Evolutionary conservation across 2,329 filamentous ascomycete genomes (phyloP), one percentile per base, ranked within the genome.

Genomic region (Trichoderma koningii): DNA sequence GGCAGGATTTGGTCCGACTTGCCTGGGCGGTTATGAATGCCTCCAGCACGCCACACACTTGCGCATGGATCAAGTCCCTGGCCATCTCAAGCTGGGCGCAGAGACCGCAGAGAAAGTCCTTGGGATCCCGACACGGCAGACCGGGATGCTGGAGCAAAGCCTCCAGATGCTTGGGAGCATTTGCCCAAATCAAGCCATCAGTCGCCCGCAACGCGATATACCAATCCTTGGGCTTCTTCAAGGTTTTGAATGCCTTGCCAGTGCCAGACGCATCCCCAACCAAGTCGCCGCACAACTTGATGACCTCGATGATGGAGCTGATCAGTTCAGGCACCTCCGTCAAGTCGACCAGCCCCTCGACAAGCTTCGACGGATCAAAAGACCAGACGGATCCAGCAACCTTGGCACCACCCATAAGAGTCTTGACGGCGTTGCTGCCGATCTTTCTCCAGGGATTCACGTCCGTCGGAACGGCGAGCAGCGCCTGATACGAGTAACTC

Each of bases 161-260:
- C 14, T 52, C 28, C 28, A 52, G 17, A 34, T 52, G 50, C 26
- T 52, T 52, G 14, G 50, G 50, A 4, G 50, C 50, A 34, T 52
- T 52, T 14, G 50, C 50, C 48, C 50, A 34, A 2, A 52, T 28
- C 28, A 52, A 19, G 5, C 50, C 50, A 52, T 52, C 50, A 34
- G 50, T 52, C 26, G 50, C 50, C 14, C 50, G 50, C 50, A 52
- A 52, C n/a, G 50, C 28, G 3, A 52, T 7, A 34, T 52, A 52
- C 50, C 28, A 34, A 7, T 52, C 50, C 10, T 52, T 52, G 26
- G 50, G 50, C 30, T 52, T 52, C 50, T 52, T 52, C 9, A 52
- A 17, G 28, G 50, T 52, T n/a, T 52, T 52, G 17, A 52, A 52
- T 30, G 50, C 26, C 21, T 52, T 52, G 2, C 17, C 28, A 4